Evolutionary conservation across 768 basidiomycete genomes (phyloP), one percentile per base, ranked within the genome.

Genomic region (Rickenella mellea): DNA sequence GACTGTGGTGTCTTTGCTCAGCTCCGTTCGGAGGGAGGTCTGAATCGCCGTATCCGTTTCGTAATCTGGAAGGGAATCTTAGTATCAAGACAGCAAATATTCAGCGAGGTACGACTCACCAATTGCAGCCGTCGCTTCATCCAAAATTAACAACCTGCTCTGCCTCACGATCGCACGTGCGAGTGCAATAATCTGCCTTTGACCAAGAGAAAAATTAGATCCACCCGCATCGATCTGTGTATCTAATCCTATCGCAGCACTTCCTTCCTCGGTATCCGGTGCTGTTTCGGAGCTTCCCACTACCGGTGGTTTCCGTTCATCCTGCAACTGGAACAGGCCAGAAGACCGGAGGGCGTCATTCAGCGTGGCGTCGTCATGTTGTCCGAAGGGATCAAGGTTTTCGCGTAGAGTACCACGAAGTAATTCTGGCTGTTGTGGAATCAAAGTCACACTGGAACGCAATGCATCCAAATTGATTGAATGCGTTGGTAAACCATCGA

Each of bases 301-400:
- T 14, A 15, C 10, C 3, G 10, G 19, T 22, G 24, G 19, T 36
- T 11, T 36, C 19, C 3, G 33, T 22, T 15, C 5, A 17, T 36
- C 33, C 36, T 59, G 58, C n/a, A 59, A 33, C 12, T 47, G 43
- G 41, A 56, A 59, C 8, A 66, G 55, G 6, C 69, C 70, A 1
- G 66, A 65, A 2, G 68, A 53, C n/a, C 62, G 63, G 22, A 71
- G 51, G 0, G 65, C 66, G 22, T 59, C 57, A 46, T 69, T 59
- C 14, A 72, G 53, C 2, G 55, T 55, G 4, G 60, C 59, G 41
- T 75, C 72, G 31, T 73, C 68, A 44, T 67, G 58, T 49, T 75
- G 65, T 3, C 55, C 62, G 49, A 73, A 75, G 5, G 71, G 69
- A 53, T 75, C 74, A 21, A 75, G 58, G 51, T 69, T 74, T 45